A percentile compares a stretch with the other conserved stretches of the same genome.
Evolutionary conservation across 139 green algal species (phyloP).

Genomic region (Chlorella ohadii): DNA sequence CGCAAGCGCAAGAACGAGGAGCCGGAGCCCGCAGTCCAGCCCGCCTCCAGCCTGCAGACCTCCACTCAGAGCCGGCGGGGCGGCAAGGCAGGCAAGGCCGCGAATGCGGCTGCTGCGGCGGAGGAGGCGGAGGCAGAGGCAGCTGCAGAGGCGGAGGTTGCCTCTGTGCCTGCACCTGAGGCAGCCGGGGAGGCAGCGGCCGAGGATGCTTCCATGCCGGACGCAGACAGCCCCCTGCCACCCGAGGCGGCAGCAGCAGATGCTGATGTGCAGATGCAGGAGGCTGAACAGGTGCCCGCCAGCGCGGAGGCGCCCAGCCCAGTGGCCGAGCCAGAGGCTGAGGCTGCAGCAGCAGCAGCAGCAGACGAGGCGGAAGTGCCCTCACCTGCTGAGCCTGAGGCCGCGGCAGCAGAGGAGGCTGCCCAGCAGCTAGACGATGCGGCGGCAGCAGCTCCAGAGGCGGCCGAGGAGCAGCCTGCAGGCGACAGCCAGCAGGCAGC

Average conservation of each 20-base stretch:
- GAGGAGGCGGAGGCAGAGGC: not conserved
- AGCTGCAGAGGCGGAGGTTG: not conserved
- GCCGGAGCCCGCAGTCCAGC: not conserved
- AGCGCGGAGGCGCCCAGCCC: not conserved
- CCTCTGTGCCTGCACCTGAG: not conserved
- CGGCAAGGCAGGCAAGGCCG: constrained; percentile 2
- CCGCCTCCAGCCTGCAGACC: constrained; percentile 13
- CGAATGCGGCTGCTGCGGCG: not conserved
- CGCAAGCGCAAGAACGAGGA: constrained; percentile 22
- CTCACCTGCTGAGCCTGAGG: not conserved
- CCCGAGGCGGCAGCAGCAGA: not conserved
- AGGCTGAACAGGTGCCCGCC: not conserved
- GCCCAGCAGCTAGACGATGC: not conserved
- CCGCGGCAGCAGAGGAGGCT: not conserved
- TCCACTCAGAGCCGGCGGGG: constrained; percentile 6
- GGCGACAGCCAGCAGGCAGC: not conserved
- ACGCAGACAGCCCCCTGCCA: not conserved
- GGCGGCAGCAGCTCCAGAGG: not conserved
- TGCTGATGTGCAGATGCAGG: not conserved
- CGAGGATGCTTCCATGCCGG: not conserved
- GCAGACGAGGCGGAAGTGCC: not conserved
- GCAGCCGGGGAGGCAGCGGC: not conserved
- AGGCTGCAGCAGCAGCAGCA: not conserved
- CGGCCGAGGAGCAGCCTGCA: not conserved
- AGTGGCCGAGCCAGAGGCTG: not conserved